Conservation (phyloP, 768 basidiomycete genomes). For the Boletellus ananas region DNA sequence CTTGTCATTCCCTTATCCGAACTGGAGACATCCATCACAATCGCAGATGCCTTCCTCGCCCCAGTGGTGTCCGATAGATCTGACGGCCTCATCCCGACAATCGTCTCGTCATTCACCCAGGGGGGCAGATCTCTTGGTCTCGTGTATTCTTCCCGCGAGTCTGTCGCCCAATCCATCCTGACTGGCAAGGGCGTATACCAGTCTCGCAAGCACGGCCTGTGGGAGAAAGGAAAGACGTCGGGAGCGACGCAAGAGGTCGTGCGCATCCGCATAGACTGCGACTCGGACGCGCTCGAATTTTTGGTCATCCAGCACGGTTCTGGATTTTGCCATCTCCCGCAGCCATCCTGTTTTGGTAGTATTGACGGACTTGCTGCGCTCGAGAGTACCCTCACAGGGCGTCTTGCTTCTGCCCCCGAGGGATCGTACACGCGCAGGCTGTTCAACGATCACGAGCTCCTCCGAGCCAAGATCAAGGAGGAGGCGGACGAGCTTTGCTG, state of each 20-base stretch:
- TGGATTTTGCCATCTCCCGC: slow-evolving; percentile 92
- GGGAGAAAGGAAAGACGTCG: slow-evolving; percentile 96
- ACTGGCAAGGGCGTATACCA: slow-evolving; percentile 94
- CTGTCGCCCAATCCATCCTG: slow-evolving; percentile 79
- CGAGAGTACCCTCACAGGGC: slow-evolving; percentile 70
- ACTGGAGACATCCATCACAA: slow-evolving; percentile 59
- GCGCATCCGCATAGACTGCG: slow-evolving; percentile 84
- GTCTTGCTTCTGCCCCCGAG: slow-evolving; percentile 73
- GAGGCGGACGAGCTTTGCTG: slow-evolving; percentile 96
- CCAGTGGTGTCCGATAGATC: slow-evolving; percentile 79
- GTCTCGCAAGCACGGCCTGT: slow-evolving; percentile 91
- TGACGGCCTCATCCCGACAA: slow-evolving; percentile 91
- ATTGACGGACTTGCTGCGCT: slow-evolving; percentile 75
- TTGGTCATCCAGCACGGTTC: slow-evolving; percentile 83
- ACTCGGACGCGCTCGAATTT: slow-evolving; percentile 89
- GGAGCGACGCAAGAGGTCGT: slow-evolving; percentile 89
- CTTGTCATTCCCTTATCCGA: slow-evolving; percentile 70
- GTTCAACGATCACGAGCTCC: slow-evolving; percentile 76
- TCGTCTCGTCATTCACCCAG: slow-evolving; percentile 69
- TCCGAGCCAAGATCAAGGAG: slow-evolving; percentile 94
- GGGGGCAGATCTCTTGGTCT: slow-evolving; percentile 80
- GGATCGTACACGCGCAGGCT: slow-evolving; percentile 90
- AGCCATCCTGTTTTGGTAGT: slow-evolving; percentile 86
- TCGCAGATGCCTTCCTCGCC: slow-evolving; percentile 85
- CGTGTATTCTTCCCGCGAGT: slow-evolving; percentile 90